A percentile compares a stretch with the other conserved stretches of the same genome.
phyloP scores from a whole-genome alignment of 2,329 filamentous ascomycete species.

The Scolecobasidium constrictum region DNA sequence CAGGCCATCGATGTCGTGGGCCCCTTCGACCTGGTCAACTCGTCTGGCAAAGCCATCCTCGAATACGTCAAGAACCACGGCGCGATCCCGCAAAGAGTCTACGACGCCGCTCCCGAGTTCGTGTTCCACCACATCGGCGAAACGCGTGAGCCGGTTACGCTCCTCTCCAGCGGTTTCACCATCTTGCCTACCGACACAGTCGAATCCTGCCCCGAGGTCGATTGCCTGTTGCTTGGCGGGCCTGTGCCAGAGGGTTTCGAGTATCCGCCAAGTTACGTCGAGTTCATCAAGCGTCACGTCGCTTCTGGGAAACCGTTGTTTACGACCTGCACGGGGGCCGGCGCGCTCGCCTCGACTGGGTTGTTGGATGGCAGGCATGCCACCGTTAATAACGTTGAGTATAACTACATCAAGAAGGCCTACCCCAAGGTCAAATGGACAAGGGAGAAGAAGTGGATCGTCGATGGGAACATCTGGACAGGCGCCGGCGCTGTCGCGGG shows the following conservation, averaged over 20 bases:
- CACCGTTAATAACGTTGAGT: slow-evolving; percentile 30
- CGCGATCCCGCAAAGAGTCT: slow-evolving; percentile 13
- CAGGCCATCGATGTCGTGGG: slow-evolving; percentile 25
- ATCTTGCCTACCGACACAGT: slow-evolving; percentile 22
- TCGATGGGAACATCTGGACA: slow-evolving; percentile 38
- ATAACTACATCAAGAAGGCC: slow-evolving; percentile 19
- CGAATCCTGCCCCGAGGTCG: slow-evolving; percentile 26
- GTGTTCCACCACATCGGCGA: slow-evolving; percentile 26
- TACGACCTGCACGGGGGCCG: slow-evolving; percentile 28
- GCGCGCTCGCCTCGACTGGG: slow-evolving; percentile 22
- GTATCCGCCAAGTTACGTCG: slow-evolving; percentile 19
- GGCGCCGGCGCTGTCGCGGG: slow-evolving; percentile 34
- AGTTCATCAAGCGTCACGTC: slow-evolving; percentile 25
- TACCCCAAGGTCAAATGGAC: slow-evolving; percentile 35
- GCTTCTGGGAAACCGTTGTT: slow-evolving; percentile 25
- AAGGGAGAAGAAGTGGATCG: slow-evolving; percentile 32
- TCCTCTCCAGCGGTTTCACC: slow-evolving; percentile 14
- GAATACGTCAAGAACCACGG: slow-evolving; percentile 8
- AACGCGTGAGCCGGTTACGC: slow-evolving; percentile 18
- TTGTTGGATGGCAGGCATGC: slow-evolving; percentile 32
- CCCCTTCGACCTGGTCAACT: slow-evolving; percentile 21
- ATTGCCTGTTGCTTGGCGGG: slow-evolving; percentile 27
- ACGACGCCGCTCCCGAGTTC: slow-evolving; percentile 20
- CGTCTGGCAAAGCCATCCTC: slow-evolving; percentile 15
- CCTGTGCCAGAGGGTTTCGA: slow-evolving; percentile 18